Evolutionary conservation across 1,284 basidiomycete species (phyloP).

Genomic region (Cryptococcus sp.): DNA sequence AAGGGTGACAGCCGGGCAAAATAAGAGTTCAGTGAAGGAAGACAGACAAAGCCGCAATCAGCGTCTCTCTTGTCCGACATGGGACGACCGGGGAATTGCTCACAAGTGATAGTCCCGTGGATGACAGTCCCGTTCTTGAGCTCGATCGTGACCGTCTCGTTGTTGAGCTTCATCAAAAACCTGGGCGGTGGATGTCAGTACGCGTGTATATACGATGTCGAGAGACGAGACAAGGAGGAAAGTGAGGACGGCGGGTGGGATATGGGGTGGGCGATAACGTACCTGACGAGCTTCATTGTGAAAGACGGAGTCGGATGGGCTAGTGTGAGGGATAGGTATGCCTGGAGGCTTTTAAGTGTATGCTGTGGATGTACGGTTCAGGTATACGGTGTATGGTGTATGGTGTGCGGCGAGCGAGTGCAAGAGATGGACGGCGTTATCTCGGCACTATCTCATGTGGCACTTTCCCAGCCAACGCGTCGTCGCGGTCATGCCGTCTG

Average conservation of each 20-base stretch:
- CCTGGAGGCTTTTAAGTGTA: too few relatives aligned
- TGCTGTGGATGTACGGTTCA: too few relatives aligned
- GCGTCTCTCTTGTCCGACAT: background rate
- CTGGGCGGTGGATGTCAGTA: slow-evolving; percentile 50
- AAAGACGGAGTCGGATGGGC: slow-evolving; percentile 42
- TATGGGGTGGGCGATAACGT: background rate
- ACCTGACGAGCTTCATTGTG: slow-evolving; percentile 55
- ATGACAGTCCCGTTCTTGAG: slow-evolving; percentile 96
- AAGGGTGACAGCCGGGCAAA: background rate
- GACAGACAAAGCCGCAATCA: background rate
- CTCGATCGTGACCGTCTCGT: slow-evolving; percentile 97
- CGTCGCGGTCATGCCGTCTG: too few relatives aligned
- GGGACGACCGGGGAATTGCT: slow-evolving; percentile 26
- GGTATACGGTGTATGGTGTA: too few relatives aligned
- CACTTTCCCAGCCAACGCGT: too few relatives aligned
- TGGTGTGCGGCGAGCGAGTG: too few relatives aligned
- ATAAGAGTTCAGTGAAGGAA: background rate
- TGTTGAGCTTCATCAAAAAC: slow-evolving; percentile 99
- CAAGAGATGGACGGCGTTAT: too few relatives aligned
- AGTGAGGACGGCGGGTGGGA: slow-evolving; percentile 4
- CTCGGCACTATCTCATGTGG: too few relatives aligned
- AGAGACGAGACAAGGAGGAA: background rate
- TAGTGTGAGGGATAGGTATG: background rate
- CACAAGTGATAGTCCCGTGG: slow-evolving; percentile 95
- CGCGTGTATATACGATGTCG: too few relatives aligned